Percentiles rank a stretch among this genome's conserved stretches.
Conservation (phyloP, 2,329 filamentous ascomycete species). For the Pezicula rhizophila region DNA sequence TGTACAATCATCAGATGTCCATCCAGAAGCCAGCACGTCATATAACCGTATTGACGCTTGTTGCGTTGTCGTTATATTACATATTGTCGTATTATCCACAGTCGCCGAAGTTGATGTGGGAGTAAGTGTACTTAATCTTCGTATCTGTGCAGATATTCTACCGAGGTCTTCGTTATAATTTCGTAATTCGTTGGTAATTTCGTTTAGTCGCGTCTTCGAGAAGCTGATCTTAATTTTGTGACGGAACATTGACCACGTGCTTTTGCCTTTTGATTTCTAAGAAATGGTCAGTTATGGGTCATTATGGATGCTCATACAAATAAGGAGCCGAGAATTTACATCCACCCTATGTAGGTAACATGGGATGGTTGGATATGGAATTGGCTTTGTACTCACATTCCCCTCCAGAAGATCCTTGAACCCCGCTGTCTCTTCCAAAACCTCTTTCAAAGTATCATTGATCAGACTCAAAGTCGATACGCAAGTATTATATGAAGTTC, state of each 20-base stretch:
- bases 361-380: too few relatives aligned
- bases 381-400: not conserved
- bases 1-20: constrained; percentile 1
- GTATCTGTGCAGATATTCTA: too few relatives aligned
- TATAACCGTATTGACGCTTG: constrained; percentile 2
- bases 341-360: too few relatives aligned
- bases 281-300: not conserved
- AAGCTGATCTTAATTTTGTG: constrained; percentile 4
- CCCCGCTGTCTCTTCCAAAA: constrained; percentile 1
- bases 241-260: not conserved
- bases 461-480: constrained; percentile 1
- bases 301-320: too few relatives aligned
- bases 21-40: not conserved
- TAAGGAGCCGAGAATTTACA: too few relatives aligned
- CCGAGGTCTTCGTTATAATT: too few relatives aligned
- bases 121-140: too few relatives aligned
- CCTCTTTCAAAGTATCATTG: constrained; percentile 1
- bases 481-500: constrained; percentile 1
- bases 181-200: not conserved
- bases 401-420: not conserved
- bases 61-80: not conserved
- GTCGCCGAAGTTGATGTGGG: too few relatives aligned
- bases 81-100: too few relatives aligned
- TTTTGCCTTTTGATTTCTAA: constrained; percentile 1
- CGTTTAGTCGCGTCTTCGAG: constrained; percentile 1